Percentiles rank a stretch among this genome's conserved stretches.
These are phyloP conservation scores for Fusarium decemcellulare DNA, from an alignment of 2,329 filamentous ascomycete genomes.

Conservation along the genomic window DNA sequence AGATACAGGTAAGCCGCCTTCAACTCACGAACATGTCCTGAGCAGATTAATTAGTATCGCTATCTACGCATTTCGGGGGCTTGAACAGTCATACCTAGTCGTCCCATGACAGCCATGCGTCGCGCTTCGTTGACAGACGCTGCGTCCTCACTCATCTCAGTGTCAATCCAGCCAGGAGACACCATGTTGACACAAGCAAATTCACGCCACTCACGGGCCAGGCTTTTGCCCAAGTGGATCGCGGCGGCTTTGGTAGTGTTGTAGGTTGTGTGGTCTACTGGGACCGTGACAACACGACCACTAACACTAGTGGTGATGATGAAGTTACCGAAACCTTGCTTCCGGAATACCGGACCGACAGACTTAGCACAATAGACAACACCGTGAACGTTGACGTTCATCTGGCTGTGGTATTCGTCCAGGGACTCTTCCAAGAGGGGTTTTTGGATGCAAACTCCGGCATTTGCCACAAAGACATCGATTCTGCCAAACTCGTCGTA, in stretches of 20 bases:
- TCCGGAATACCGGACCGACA: constrained; percentile 58
- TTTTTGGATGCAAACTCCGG: constrained; percentile 60
- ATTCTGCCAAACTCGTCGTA: constrained; percentile 43
- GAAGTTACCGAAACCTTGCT: constrained; percentile 61
- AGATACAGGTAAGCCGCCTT: constrained; percentile 72
- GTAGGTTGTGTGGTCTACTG: constrained; percentile 67
- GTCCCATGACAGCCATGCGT: constrained; percentile 65
- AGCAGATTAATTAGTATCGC: too few relatives aligned
- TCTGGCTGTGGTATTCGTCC: constrained; percentile 64
- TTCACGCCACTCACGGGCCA: constrained; percentile 69
- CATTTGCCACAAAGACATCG: constrained; percentile 46
- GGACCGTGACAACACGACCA: constrained; percentile 64
- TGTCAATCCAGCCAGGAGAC: constrained; percentile 64
- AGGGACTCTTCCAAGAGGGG: constrained; percentile 67
- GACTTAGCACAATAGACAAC: constrained; percentile 61
- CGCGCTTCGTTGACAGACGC: constrained; percentile 61
- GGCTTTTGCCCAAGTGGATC: constrained; percentile 67
- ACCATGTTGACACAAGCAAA: constrained; percentile 71
- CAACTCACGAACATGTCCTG: constrained; percentile 71
- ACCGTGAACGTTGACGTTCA: constrained; percentile 69
- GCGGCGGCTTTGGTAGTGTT: constrained; percentile 69
- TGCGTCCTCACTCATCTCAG: constrained; percentile 63
- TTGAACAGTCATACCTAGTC: constrained; percentile 59
- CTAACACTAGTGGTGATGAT: constrained; percentile 67
- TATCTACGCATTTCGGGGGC: too few relatives aligned